Percentiles rank a stretch among this genome's conserved stretches.
Conservation (phyloP, 805 yeast species). For the Metschnikowia baotianmanensis region DNA sequence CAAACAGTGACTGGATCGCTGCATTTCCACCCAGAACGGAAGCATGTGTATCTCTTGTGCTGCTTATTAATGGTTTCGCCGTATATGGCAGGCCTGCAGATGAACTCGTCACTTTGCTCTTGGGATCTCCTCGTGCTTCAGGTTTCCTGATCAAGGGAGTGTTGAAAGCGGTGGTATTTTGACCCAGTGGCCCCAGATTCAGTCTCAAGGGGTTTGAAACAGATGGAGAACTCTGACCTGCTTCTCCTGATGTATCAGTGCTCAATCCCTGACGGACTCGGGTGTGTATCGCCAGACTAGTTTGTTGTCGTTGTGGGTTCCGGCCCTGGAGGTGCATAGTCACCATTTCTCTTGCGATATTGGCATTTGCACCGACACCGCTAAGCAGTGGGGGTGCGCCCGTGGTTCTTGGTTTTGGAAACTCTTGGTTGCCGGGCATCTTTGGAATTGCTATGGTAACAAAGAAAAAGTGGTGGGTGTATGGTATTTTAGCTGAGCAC, state of each 20-base stretch:
- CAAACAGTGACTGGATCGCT: not conserved
- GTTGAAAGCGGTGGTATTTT: too few relatives aligned
- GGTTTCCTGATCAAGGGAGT: too few relatives aligned
- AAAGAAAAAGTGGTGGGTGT: not conserved
- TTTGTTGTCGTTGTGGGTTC: slow-evolving; percentile 15
- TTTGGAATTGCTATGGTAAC: not conserved
- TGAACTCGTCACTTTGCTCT: too few relatives aligned
- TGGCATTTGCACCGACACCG: slow-evolving; percentile 48
- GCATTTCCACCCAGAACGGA: not conserved
- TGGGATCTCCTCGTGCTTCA: too few relatives aligned
- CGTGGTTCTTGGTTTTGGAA: slow-evolving; percentile 3
- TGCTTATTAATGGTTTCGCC: too few relatives aligned
- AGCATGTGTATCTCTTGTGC: not conserved
- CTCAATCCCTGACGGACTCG: not conserved
- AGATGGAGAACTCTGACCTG: too few relatives aligned
- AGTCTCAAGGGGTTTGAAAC: too few relatives aligned
- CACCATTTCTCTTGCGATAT: slow-evolving; percentile 64
- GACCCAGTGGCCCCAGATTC: too few relatives aligned
- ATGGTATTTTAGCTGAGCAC: too few relatives aligned
- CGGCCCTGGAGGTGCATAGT: slow-evolving; percentile 47
- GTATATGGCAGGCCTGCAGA: too few relatives aligned
- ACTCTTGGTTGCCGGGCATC: slow-evolving; percentile 3
- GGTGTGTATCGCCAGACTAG: slow-evolving; percentile 12
- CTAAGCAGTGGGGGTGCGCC: not conserved
- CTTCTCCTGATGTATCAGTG: too few relatives aligned